Conservation (phyloP, 2,329 filamentous ascomycete genomes). For the Colletotrichum godetiae region DNA sequence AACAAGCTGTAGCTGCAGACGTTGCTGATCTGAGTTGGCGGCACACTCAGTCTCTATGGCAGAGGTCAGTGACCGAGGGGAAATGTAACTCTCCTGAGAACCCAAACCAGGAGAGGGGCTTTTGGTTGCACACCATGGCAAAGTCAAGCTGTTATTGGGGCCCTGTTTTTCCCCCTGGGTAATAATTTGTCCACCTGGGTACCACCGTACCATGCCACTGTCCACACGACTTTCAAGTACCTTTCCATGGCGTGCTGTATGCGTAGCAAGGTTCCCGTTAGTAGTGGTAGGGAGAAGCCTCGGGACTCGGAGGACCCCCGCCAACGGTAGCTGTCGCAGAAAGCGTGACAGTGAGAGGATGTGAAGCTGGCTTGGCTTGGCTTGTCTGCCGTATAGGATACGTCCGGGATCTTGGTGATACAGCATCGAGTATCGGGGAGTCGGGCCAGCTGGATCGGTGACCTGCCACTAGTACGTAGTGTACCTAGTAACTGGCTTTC, state of each 20-base stretch:
- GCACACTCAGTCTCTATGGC: not conserved
- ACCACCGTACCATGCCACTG: not conserved
- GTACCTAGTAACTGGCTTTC: not conserved
- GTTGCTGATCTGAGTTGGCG: conserved; percentile 14
- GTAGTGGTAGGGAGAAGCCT: not conserved
- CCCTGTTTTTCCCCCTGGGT: not conserved
- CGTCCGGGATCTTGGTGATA: conserved; percentile 5
- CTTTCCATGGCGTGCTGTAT: too few species aligned
- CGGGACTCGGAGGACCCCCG: not conserved
- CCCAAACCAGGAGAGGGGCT: not conserved
- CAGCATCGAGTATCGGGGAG: conserved; percentile 8
- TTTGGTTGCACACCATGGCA: not conserved
- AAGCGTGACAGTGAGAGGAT: conserved; percentile 13
- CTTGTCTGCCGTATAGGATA: not conserved
- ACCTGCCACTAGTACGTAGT: not conserved
- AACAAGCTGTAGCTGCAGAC: conserved; percentile 1
- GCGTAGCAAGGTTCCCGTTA: not conserved
- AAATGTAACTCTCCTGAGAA: not conserved
- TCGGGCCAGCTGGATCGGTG: not conserved
- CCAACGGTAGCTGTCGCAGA: conserved; percentile 9
- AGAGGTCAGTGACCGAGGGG: not conserved
- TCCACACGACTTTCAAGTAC: not conserved
- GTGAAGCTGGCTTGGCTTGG: not conserved
- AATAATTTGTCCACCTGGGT: not conserved
- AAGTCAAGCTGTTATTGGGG: not conserved